phyloP scores from a whole-genome alignment of 1,284 basidiomycete genomes.

The Melampsora americana region DNA sequence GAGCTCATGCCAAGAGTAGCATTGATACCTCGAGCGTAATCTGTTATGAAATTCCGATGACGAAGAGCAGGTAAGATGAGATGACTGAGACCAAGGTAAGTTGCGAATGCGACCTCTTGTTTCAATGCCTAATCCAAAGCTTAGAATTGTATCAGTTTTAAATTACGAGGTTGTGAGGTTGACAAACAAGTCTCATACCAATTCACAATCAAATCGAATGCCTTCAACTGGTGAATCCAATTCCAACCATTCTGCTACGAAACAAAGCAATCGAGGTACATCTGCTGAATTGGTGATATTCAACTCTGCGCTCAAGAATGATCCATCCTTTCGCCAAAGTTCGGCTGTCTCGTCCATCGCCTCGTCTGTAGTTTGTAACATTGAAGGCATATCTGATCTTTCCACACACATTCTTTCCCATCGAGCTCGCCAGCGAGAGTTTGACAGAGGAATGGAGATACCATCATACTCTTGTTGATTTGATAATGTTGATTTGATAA shows the following conservation, averaged over 20 bases:
- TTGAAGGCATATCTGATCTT: constrained; percentile 29
- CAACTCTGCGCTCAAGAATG: constrained; percentile 48
- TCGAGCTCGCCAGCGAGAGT: constrained; percentile 75
- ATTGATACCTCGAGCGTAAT: constrained; percentile 86
- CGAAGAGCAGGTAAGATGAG: constrained; percentile 86
- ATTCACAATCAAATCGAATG: constrained; percentile 91
- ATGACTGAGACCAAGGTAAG: constrained; percentile 80
- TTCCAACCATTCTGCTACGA: constrained; percentile 91
- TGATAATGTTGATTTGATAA: background rate
- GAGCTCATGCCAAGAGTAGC: constrained; percentile 65
- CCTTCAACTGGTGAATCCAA: constrained; percentile 89
- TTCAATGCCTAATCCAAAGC: constrained; percentile 68
- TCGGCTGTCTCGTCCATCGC: constrained; percentile 42
- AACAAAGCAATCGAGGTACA: constrained; percentile 58
- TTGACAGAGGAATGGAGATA: constrained; percentile 80
- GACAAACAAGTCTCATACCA: constrained; percentile 60
- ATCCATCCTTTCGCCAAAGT: constrained; percentile 45
- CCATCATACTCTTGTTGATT: constrained; percentile 57
- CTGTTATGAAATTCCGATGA: constrained; percentile 76
- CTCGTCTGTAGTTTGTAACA: constrained; percentile 46
- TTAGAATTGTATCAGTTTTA: constrained; percentile 7
- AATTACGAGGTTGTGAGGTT: background rate
- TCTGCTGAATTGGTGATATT: constrained; percentile 19
- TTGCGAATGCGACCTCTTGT: constrained; percentile 88
- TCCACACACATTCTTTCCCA: constrained; percentile 86